Base-by-base conservation (phyloP, 2,329 filamentous ascomycete species). In the Calonectria crousiana region DNA sequence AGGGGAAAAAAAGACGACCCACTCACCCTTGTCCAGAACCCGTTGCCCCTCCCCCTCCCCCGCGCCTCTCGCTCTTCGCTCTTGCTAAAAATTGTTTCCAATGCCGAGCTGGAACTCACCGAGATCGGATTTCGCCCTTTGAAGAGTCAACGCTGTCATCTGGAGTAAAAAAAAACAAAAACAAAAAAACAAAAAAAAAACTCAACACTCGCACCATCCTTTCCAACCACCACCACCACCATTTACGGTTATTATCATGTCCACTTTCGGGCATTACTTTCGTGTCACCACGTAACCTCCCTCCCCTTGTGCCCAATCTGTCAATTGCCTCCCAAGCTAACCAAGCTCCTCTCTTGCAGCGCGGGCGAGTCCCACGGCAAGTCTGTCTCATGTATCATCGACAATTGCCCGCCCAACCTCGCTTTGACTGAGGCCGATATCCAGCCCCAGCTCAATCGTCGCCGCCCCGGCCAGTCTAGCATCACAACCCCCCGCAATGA, bases 401-500 rank as follows among this genome's bases (percentile, higher is more conserved):
- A 98, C 84, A 95, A 95, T 80, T 94, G 92, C 82, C 97, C 96
- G 44, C 96, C 97, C 18, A 95, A 95, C 81, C 93, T 98, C 89
- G 88, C 93, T 81, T 92, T 98, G 84, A 94, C 92, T 76, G 96
- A 98, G 86, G 89, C 88, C 69, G 95, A 97, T 83, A 97, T 98
- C 83, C 96, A 99, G 87, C 95, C 95, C 64, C 95, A 98, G 87
- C 95, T 98, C 91, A 97, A 94, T 76, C 93, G 96, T 77, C 92
- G 96, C 75, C 91, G 96, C 74, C 96, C 96, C 6, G 96, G 96
- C 56, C 96, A 99, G 86, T 95, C 92, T 79, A 92, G 93, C 76
- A 94, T 98, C 81, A 98, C 95, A 3, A 98, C 97, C 1, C 96
- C 96, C 23, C 92, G 97, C 79, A 92, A 98, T 84, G 96, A 98